A percentile compares a stretch with the other conserved stretches of the same genome.
These are phyloP conservation scores for Podaxis sp. DNA, from an alignment of 768 basidiomycete species.

Conservation along the genomic window DNA sequence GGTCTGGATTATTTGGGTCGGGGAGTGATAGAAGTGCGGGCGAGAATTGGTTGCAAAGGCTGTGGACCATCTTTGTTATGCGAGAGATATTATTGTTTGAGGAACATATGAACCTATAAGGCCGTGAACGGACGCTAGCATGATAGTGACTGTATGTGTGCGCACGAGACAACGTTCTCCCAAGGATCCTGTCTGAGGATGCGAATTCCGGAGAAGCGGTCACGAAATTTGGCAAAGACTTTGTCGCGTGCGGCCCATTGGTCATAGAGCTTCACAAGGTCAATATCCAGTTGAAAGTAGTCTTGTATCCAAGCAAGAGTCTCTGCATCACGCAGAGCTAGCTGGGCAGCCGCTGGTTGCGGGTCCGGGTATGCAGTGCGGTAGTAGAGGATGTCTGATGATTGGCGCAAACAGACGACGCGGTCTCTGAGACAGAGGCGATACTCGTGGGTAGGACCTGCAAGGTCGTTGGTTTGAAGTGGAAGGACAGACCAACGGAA, in stretches of 20 bases:
- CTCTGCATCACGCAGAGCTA: conserved; percentile 50
- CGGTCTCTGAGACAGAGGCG: conserved; percentile 79
- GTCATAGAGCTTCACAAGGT: conserved; percentile 68
- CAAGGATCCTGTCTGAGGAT: conserved; percentile 93
- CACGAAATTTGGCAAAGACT: conserved; percentile 65
- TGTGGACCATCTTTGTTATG: conserved; percentile 91
- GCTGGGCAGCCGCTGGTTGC: conserved; percentile 33
- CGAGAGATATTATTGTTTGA: conserved; percentile 96
- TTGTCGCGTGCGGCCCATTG: conserved; percentile 75
- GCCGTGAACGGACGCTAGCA: neutral
- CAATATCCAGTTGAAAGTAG: conserved; percentile 87
- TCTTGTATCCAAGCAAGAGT: conserved; percentile 75
- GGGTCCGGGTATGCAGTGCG: conserved; percentile 62
- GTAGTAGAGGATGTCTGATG: conserved; percentile 66
- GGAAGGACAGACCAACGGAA: conserved; percentile 76
- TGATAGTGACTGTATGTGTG: neutral
- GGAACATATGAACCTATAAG: conserved; percentile 88
- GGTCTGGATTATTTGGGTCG: conserved; percentile 29
- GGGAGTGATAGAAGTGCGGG: conserved; percentile 56
- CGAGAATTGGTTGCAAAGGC: conserved; percentile 78
- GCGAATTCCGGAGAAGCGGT: conserved; percentile 77
- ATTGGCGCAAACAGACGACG: conserved; percentile 81
- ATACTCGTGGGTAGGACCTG: conserved; percentile 52
- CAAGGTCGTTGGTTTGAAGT: conserved; percentile 24
- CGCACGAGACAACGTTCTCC: conserved; percentile 94